Conservation (phyloP, 2,329 filamentous ascomycete species). For the Colletotrichum cuscutae region DNA sequence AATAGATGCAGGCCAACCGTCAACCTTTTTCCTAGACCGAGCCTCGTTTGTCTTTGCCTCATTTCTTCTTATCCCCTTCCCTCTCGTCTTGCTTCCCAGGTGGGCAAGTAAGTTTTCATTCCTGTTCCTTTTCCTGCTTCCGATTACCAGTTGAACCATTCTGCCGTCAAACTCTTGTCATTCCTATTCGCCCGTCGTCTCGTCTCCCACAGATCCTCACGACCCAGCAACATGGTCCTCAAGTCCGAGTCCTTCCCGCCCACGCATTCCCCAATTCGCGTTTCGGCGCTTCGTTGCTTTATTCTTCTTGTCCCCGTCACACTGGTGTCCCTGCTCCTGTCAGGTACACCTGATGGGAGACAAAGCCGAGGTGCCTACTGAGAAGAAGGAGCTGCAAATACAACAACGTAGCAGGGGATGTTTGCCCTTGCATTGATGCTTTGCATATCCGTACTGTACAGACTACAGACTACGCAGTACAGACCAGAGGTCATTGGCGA, state of each 20-base stretch:
- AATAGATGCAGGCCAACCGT: not conserved
- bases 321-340: not conserved
- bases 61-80: not conserved
- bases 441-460: not conserved
- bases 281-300: conserved; percentile 2
- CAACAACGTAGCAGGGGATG: conserved; percentile 9
- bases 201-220: not conserved
- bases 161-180: not conserved
- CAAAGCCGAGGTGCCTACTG: not conserved
- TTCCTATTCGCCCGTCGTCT: conserved; percentile 1
- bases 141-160: conserved; percentile 3
- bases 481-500: not conserved
- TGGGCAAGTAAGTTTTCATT: not conserved
- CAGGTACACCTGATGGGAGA: no score
- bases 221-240: not conserved
- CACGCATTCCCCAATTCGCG: not conserved
- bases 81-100: not conserved
- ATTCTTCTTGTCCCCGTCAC: not conserved
- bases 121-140: conserved; percentile 17
- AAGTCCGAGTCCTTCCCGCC: not conserved
- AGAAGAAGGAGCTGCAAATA: not conserved
- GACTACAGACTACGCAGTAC: no score
- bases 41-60: conserved; percentile 3
- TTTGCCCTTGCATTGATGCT: conserved; percentile 23
- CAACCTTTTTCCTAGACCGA: not conserved